These are phyloP conservation scores for Mycena rebaudengoi DNA, from an alignment of 768 basidiomycete species.

Conservation along the genomic window DNA sequence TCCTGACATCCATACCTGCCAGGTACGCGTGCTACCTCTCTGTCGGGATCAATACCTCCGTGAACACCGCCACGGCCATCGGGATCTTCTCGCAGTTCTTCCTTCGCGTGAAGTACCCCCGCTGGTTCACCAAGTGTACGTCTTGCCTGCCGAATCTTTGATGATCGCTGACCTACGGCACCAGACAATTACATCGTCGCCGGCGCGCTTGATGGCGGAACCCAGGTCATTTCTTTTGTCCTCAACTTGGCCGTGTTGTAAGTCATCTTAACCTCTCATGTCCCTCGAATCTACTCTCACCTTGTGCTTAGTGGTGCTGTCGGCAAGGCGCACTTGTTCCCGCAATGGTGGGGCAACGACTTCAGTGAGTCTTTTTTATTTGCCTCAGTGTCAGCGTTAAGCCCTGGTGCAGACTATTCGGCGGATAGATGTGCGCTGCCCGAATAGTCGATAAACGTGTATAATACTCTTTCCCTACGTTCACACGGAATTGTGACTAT, in stretches of 20 bases:
- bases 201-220: conserved; percentile 50
- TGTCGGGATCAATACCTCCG: conserved; percentile 43
- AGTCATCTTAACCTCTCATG: conserved; percentile 4
- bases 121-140: conserved; percentile 48
- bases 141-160: conserved; percentile 6
- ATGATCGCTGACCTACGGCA: conserved; percentile 10
- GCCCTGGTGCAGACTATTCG: conserved; percentile 11
- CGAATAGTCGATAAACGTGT: conserved; percentile 13
- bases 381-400: conserved; percentile 11
- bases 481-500: conserved; percentile 12
- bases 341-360: conserved; percentile 28
- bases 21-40: conserved; percentile 29
- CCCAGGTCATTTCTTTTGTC: conserved; percentile 45
- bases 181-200: conserved; percentile 47
- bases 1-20: conserved; percentile 30
- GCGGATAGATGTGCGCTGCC: conserved; percentile 13
- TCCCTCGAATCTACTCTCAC: conserved; percentile 7
- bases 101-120: conserved; percentile 44
- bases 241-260: conserved; percentile 35
- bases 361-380: conserved; percentile 17
- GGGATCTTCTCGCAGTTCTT: conserved; percentile 29
- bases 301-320: conserved; percentile 9
- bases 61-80: conserved; percentile 27
- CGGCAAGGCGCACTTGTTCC: conserved; percentile 18
- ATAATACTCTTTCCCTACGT: conserved; percentile 12